A percentile compares a stretch with the other conserved stretches of the same genome.
These are phyloP conservation scores for Starmerella apis DNA, from an alignment of 805 yeast genomes.

Conservation along the genomic window DNA sequence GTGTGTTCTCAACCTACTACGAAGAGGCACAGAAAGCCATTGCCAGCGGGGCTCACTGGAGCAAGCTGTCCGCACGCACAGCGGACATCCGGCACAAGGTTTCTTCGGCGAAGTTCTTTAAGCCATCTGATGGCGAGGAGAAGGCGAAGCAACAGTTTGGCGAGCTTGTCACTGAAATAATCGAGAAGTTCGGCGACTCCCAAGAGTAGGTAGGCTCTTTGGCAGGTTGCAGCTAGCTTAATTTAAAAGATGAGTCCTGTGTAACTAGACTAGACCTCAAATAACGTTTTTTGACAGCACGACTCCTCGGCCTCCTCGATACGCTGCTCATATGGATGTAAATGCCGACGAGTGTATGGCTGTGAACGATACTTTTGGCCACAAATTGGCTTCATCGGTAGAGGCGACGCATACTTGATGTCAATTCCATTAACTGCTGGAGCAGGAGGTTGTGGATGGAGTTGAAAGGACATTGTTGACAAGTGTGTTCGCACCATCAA, in stretches of 20 bases:
- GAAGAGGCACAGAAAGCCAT: constrained; percentile 98
- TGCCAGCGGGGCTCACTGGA: constrained; percentile 88
- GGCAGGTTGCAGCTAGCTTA: too few relatives aligned
- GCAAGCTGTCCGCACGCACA: constrained; percentile 80
- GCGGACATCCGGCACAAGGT: constrained; percentile 86
- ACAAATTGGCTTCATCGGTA: background rate
- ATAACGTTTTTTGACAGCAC: background rate
- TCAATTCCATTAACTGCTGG: background rate
- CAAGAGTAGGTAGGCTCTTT: constrained; percentile 48
- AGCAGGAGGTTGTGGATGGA: background rate
- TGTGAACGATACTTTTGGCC: background rate
- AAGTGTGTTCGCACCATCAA: too few relatives aligned
- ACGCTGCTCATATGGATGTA: constrained; percentile 2
- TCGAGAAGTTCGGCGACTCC: constrained; percentile 91
- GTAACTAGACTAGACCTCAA: background rate
- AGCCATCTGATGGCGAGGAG: constrained; percentile 83
- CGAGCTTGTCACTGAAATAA: constrained; percentile 58
- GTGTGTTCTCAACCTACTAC: constrained; percentile 76
- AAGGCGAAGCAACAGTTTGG: constrained; percentile 69
- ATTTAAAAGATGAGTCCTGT: too few relatives aligned
- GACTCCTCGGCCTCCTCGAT: background rate
- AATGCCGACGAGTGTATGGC: background rate
- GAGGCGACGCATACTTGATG: background rate
- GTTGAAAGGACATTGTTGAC: background rate
- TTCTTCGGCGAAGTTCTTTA: constrained; percentile 88